phyloP scores from a whole-genome alignment of 2,329 filamentous ascomycete species.

The Fusarium musae region DNA sequence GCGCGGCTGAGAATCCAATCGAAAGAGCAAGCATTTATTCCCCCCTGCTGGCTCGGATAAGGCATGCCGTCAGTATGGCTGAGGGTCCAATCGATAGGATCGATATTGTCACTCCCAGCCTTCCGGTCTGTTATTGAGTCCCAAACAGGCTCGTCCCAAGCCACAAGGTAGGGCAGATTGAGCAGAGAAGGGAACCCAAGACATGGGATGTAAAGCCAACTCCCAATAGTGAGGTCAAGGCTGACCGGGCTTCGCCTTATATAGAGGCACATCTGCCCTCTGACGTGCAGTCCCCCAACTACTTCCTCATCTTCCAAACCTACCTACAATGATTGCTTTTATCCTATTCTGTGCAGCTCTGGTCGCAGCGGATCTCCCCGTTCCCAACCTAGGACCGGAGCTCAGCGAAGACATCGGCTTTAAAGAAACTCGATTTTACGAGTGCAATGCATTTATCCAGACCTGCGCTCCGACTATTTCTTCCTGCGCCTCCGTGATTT shows the following conservation, averaged over 20 bases:
- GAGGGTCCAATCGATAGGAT: not conserved
- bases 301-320: not conserved
- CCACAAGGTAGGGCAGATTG: not conserved
- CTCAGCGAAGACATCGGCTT: not conserved
- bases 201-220: not conserved
- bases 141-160: not conserved
- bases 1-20: not conserved
- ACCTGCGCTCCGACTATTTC: not conserved
- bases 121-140: not conserved
- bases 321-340: not conserved
- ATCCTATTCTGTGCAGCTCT: not conserved
- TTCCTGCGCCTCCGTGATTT: not conserved
- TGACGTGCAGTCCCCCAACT: not conserved
- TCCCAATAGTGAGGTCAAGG: not conserved
- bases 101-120: not conserved
- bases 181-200: not conserved
- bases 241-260: not conserved
- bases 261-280: not conserved
- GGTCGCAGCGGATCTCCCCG: not conserved
- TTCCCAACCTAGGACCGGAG: not conserved
- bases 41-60: not conserved
- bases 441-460: not conserved
- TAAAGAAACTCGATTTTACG: not conserved
- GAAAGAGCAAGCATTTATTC: rapidly evolving
- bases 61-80: not conserved